Evolutionary conservation across 768 basidiomycete species (phyloP).

Genomic region (Podaxis sp.): DNA sequence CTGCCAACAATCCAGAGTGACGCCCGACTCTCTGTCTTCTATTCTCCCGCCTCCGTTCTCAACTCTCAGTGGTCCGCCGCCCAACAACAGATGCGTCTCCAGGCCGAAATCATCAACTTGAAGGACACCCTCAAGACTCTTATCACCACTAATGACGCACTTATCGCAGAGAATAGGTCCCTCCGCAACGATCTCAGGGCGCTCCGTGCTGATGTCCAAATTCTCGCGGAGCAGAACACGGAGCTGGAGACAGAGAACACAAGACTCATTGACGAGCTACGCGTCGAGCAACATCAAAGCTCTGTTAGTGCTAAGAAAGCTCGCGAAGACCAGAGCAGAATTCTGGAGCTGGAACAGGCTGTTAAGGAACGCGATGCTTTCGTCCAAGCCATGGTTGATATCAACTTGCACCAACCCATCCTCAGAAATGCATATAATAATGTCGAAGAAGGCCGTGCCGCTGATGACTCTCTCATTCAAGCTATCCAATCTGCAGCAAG

Average conservation of each 20-base stretch:
- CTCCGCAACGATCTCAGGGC: neutral
- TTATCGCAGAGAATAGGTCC: neutral
- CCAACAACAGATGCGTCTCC: slow-evolving; percentile 1
- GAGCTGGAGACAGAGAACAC: neutral
- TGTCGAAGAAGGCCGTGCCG: slow-evolving; percentile 27
- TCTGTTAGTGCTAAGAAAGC: neutral
- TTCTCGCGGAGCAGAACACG: neutral
- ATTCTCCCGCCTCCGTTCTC: neutral
- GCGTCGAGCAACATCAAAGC: neutral
- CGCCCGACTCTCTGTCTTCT: slow-evolving; percentile 4
- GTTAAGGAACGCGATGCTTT: slow-evolving; percentile 32
- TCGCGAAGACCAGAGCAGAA: slow-evolving; percentile 25
- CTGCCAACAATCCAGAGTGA: neutral
- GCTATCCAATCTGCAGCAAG: slow-evolving; percentile 42
- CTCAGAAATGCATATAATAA: slow-evolving; percentile 28
- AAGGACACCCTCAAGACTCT: neutral
- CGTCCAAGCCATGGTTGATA: slow-evolving; percentile 34
- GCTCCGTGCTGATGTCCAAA: neutral
- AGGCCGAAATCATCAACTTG: slow-evolving; percentile 3
- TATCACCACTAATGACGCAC: neutral
- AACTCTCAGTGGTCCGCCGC: slow-evolving; percentile 5
- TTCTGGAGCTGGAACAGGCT: slow-evolving; percentile 23
- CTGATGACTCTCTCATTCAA: slow-evolving; percentile 41
- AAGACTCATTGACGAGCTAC: slow-evolving; percentile 3
- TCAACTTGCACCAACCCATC: slow-evolving; percentile 31